phyloP scores from a whole-genome alignment of 768 basidiomycete genomes.

The Mycena belliarum region DNA sequence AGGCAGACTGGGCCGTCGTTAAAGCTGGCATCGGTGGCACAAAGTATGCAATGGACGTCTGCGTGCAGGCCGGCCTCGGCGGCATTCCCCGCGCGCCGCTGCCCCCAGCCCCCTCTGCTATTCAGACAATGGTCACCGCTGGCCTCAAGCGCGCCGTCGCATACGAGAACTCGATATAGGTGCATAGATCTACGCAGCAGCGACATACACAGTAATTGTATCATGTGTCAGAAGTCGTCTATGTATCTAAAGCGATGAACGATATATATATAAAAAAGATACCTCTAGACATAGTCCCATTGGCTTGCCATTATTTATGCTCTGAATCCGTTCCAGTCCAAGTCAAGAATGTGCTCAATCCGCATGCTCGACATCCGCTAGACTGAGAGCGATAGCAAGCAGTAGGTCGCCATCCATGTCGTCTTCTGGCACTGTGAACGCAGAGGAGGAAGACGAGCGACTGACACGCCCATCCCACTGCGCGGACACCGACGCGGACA shows the following conservation, averaged over 20 bases:
- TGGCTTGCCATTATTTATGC: too few species aligned
- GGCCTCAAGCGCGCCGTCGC: slow-evolving; percentile 19
- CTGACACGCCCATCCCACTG: slow-evolving; percentile 5
- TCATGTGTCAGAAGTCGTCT: background rate
- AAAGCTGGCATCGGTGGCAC: slow-evolving; percentile 33
- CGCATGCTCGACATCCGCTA: slow-evolving; percentile 53
- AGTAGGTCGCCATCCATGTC: slow-evolving; percentile 65
- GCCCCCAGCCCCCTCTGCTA: background rate
- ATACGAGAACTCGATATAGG: slow-evolving; percentile 21
- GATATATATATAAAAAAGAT: too few species aligned
- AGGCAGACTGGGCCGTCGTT: slow-evolving; percentile 60
- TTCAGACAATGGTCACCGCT: slow-evolving; percentile 13
- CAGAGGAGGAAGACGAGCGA: background rate
- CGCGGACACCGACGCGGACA: background rate
- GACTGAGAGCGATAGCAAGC: slow-evolving; percentile 68
- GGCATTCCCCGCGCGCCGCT: slow-evolving; percentile 19
- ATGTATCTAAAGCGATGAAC: background rate
- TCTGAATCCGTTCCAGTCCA: too few species aligned
- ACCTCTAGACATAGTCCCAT: slow-evolving; percentile 3
- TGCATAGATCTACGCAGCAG: background rate
- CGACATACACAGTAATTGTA: background rate
- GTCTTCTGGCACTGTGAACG: slow-evolving; percentile 20
- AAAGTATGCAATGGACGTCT: slow-evolving; percentile 24
- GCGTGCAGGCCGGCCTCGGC: slow-evolving; percentile 20
- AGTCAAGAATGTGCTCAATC: too few species aligned